Conservation (phyloP, 352 stramenopile species). For the Phytophthora podocarpi region DNA sequence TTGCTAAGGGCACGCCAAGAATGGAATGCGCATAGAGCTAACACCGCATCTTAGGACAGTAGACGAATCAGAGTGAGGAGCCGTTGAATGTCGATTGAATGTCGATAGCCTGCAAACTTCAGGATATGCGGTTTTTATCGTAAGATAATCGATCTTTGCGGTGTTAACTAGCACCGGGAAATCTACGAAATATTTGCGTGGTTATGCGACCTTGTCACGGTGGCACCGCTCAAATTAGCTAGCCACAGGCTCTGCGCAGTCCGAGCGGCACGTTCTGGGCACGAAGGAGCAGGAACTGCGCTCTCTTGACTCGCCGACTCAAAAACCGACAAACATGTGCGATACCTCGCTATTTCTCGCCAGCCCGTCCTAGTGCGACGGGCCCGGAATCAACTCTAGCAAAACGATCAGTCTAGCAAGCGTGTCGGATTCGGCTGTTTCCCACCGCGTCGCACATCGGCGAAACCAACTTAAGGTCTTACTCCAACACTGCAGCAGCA, state of each 20-base stretch:
- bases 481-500: too few relatives aligned
- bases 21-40: conserved; percentile 11
- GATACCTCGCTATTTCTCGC: conserved; percentile 7
- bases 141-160: conserved; percentile 14
- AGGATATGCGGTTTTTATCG: too few relatives aligned
- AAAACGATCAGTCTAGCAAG: conserved; percentile 15
- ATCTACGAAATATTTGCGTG: conserved; percentile 15
- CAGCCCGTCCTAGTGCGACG: conserved; percentile 18
- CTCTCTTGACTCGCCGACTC: too few relatives aligned
- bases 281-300: too few relatives aligned
- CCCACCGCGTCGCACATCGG: conserved; percentile 17
- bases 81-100: too few relatives aligned
- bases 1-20: background rate
- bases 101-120: too few relatives aligned
- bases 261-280: conserved; percentile 4
- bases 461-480: conserved; percentile 13
- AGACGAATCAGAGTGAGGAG: conserved; percentile 14
- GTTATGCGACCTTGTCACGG: conserved; percentile 16
- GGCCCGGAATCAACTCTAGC: conserved; percentile 5
- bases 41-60: conserved; percentile 13
- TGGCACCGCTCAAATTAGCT: too few relatives aligned
- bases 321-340: conserved; percentile 10
- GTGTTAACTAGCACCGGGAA: conserved; percentile 21
- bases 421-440: background rate
- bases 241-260: background rate